Percentiles rank a stretch among this genome's conserved stretches.
These are phyloP conservation scores for Aspergillaceae sp. DNA, from an alignment of 2,329 filamentous ascomycete genomes.

Conservation along the genomic window DNA sequence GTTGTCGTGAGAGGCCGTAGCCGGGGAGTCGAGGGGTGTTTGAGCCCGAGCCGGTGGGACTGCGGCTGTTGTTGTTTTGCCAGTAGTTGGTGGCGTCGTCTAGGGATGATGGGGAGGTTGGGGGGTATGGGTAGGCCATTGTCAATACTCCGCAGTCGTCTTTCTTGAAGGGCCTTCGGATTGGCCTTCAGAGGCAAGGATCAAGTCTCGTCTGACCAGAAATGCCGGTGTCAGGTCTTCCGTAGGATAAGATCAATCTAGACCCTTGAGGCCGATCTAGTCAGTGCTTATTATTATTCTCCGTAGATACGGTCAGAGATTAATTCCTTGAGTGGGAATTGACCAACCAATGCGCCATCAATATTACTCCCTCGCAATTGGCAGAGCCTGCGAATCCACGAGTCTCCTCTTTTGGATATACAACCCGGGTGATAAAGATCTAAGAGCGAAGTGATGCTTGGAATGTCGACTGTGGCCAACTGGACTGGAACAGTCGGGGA, in stretches of 20 bases:
- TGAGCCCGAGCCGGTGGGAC: neutral
- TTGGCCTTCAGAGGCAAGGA: neutral
- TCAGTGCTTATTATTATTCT: too few relatives aligned
- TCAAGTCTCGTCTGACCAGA: neutral
- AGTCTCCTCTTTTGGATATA: neutral
- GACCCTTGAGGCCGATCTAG: too few relatives aligned
- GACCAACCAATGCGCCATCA: neutral
- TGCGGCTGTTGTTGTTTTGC: conserved; percentile 50
- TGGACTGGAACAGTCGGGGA: too few relatives aligned
- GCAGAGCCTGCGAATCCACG: neutral
- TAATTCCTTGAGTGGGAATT: neutral
- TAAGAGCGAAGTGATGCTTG: too few relatives aligned
- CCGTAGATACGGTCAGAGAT: too few relatives aligned
- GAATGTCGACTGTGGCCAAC: too few relatives aligned
- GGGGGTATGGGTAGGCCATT: conserved; percentile 55
- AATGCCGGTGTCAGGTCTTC: neutral
- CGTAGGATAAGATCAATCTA: too few relatives aligned
- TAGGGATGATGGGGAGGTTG: conserved; percentile 50
- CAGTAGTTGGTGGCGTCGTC: conserved; percentile 55
- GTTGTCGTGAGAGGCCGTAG: conserved; percentile 40
- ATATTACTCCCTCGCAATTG: neutral
- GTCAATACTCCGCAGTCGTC: conserved; percentile 1
- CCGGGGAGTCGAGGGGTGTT: conserved; percentile 35
- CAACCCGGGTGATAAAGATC: too few relatives aligned
- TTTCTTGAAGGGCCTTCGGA: neutral